phyloP scores from a whole-genome alignment of 2,329 filamentous ascomycete genomes.

The Colletotrichum sp. region DNA sequence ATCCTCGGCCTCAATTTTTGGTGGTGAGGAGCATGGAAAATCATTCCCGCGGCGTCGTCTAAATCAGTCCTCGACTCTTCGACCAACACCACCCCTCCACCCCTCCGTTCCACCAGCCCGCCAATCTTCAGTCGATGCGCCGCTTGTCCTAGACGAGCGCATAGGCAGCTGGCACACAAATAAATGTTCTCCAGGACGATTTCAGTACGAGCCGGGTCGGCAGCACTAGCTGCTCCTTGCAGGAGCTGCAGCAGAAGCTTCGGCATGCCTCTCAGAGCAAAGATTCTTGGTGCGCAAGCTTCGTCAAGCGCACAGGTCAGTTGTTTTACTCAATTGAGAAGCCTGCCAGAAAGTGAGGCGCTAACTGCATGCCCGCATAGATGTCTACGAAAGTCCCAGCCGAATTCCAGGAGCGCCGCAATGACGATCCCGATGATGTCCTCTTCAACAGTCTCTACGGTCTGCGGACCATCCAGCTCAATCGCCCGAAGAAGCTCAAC shows the following conservation, averaged over 20 bases:
- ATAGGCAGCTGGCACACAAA: slow-evolving; percentile 33
- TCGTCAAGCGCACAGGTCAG: slow-evolving; percentile 21
- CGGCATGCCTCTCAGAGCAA: slow-evolving; percentile 82
- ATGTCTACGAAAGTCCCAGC: slow-evolving; percentile 38
- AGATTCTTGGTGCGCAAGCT: slow-evolving; percentile 57
- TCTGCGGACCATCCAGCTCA: slow-evolving; percentile 90
- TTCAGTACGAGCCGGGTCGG: slow-evolving; percentile 57
- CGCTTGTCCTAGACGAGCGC: slow-evolving; percentile 31
- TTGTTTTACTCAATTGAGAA: background rate
- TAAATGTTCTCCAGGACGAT: slow-evolving; percentile 65
- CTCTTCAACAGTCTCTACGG: slow-evolving; percentile 90
- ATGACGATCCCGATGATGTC: slow-evolving; percentile 87
- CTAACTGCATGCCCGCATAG: slow-evolving; percentile 23
- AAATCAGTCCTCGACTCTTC: background rate
- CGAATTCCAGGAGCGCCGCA: slow-evolving; percentile 59
- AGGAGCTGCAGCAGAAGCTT: slow-evolving; percentile 45
- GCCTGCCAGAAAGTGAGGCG: background rate
- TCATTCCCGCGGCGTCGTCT: slow-evolving; percentile 29
- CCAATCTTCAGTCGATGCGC: slow-evolving; percentile 36
- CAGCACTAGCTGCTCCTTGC: slow-evolving; percentile 48
- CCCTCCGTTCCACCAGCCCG: slow-evolving; percentile 10
- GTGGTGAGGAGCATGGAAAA: slow-evolving; percentile 33
- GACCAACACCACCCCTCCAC: background rate
- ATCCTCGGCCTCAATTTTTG: slow-evolving; percentile 32
- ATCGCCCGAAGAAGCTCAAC: slow-evolving; percentile 91